Base-by-base conservation (phyloP, 352 stramenopile species). In the Phytopythium helicoides region DNA sequence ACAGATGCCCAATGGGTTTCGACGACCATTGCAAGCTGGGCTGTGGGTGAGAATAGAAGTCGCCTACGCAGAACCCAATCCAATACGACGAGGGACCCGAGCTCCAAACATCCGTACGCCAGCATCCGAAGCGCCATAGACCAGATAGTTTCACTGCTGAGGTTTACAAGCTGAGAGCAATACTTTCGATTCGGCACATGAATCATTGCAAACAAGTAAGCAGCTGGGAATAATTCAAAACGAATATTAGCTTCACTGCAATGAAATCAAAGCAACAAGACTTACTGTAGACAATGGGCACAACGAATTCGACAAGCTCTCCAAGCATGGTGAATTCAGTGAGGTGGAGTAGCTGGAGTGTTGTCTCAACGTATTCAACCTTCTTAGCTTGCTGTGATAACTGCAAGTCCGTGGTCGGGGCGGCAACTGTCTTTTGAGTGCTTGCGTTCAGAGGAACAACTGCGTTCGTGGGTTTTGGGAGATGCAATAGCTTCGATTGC, bases 291-390 rank as follows among this genome's bases (percentile, higher is more conserved):
- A 81, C 58, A 10, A 66, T 12, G 6, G 71, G 62, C 22, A 79
- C 56, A 31, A 70, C 15, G 12, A 76, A 64, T 46, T 78, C 71
- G 4, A 63, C 67, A 21, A 74, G 74, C 49, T 81, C 68, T 11
- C 62, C 62, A 7, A 81, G 60, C 8, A 78, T 47, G 45, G 67
- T 49, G 23, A 66, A 77, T 58, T 78, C 68, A 6, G 66, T 55
- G 22, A 68, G 41, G 33, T 77, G 52, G 9, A 77, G 45, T 11
- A 72, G 37, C 10, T 48, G 39, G 9, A 56, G 33, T 23, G 52
- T 33, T 19, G 52, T 63, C 14, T 15, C 48, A 14, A 42, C 42
- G 41, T 66, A 66, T 12, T 62, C 23, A 14, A 64, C 47, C 16
- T 33, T 9, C 28, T 33, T 33, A 33, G 28, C 9, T 10, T 33